Evolutionary conservation across 1,139 yeast genomes (phyloP).

Genomic region (Geotrichum bryndzae): DNA sequence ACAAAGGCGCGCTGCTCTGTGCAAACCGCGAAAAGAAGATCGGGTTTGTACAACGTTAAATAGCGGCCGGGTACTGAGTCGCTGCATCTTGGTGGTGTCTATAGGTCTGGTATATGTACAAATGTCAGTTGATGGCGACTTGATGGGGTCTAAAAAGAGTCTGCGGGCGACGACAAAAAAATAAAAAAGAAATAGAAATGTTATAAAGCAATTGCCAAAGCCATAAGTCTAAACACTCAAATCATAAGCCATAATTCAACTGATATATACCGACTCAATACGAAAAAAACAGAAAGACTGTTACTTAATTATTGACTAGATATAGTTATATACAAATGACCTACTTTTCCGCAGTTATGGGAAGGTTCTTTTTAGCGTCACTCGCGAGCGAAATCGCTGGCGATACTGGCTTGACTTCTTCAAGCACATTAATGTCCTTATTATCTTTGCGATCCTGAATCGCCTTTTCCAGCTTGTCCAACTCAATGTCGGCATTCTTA

Average conservation of each 20-base stretch:
- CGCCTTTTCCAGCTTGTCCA: conserved; percentile 43
- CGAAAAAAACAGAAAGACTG: no score
- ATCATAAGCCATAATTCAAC: not conserved
- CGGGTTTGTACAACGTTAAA: not conserved
- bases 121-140: not conserved
- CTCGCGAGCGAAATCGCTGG: not conserved
- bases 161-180: not conserved
- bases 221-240: not conserved
- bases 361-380: not conserved
- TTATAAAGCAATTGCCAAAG: not conserved
- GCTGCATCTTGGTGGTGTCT: not conserved
- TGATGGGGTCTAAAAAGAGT: not conserved
- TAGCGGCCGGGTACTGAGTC: not conserved
- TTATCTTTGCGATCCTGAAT: conserved; percentile 1
- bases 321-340: not conserved
- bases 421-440: not conserved
- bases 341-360: not conserved
- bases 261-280: not conserved
- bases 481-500: conserved; percentile 59
- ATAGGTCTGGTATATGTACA: not conserved
- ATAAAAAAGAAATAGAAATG: not conserved
- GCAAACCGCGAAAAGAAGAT: not conserved
- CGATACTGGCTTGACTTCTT: not conserved
- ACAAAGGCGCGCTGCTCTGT: not conserved
- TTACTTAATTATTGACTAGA: not conserved